Percentiles rank a stretch among this genome's conserved stretches.
Evolutionary conservation across 2,329 filamentous ascomycete genomes (phyloP).

Genomic region (Aspergillus japonicus): DNA sequence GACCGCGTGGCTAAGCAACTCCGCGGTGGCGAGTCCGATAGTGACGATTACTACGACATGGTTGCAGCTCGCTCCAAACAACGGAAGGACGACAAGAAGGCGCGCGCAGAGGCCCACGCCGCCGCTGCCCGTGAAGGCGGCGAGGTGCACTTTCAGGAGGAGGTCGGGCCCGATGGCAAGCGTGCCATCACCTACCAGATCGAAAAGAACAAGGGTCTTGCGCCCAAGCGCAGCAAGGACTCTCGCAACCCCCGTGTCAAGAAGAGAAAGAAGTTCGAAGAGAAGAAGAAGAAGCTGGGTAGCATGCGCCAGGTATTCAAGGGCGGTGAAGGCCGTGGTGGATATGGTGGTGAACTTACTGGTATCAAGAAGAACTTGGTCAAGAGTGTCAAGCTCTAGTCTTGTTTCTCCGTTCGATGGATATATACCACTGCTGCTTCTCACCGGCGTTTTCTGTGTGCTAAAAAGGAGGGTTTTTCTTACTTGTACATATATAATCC

Average conservation of each 20-base stretch:
- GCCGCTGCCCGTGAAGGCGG: conserved; percentile 57
- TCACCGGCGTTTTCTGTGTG: conserved; percentile 20
- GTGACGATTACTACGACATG: conserved; percentile 78
- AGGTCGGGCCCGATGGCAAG: conserved; percentile 79
- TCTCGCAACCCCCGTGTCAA: conserved; percentile 93
- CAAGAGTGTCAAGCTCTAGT: conserved; percentile 85
- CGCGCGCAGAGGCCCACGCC: conserved; percentile 57
- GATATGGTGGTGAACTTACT: conserved; percentile 87
- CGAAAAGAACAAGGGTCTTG: conserved; percentile 94
- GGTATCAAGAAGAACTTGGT: conserved; percentile 94
- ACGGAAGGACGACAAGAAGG: conserved; percentile 72
- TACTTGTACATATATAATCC: conserved; percentile 27
- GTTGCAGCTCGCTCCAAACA: conserved; percentile 61
- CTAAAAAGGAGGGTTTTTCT: conserved; percentile 18
- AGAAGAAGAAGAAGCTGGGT: conserved; percentile 94
- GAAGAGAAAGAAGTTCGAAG: conserved; percentile 94
- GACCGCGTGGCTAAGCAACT: conserved; percentile 53
- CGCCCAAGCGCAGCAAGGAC: conserved; percentile 88
- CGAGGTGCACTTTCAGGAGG: conserved; percentile 64
- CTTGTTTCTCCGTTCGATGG: conserved; percentile 10
- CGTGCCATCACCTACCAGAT: conserved; percentile 91
- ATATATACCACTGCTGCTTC: conserved; percentile 9
- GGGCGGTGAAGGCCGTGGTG: conserved; percentile 76
- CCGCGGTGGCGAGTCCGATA: conserved; percentile 41
- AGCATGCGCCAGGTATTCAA: conserved; percentile 84